Base-by-base conservation (phyloP, 1,284 basidiomycete genomes). In the Irpex lacteus region DNA sequence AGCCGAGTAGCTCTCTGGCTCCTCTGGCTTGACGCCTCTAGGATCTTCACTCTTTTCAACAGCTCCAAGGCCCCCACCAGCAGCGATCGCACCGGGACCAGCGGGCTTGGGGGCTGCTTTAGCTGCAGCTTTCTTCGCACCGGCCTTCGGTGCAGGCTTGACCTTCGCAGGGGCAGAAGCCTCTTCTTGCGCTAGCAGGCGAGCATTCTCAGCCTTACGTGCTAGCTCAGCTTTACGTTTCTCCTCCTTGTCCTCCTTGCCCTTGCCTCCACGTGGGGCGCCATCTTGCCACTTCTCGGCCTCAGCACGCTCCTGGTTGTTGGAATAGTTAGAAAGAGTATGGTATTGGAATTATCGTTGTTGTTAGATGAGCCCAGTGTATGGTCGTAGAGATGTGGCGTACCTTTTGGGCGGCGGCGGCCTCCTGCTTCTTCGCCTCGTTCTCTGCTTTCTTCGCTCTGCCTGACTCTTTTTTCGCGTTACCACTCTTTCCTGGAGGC, bases 371-470 rank as follows among this genome's bases (percentile, higher is more conserved):
- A 34, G 56, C 19, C 54, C 7, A 61, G 61, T 44, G 38, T 62
- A 40, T 65, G 61, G 37, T 58, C 57, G 56, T 47, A 19, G 47
- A 53, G 52, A 38, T 53, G 49, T 61, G 64, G 67, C 76, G 62
- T 56, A 89, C 92, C 77, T 83, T 86, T 4, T 87, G 89, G 6
- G 80, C 81, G 5, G 81, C 81, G 0, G 81, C 87, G 3, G 80
- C 81, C 8, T 83, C 85, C 68, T 87, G 82, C 76, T 91, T 91
- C 83, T 91, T 87, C 21, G 87, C 83, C 76, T 95, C 94, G 76
- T 95, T 96, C 74, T 97, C 96, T 5, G 94, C 94, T 79, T 98
- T 98, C 77, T 94, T 95, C 1, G 95, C 92, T 58, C 91, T 78
- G 2, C 94, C 94, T 37, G 86, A 78, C 75, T 96, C 94, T 75